Evolutionary conservation across 306 rosid genomes (phyloP), one percentile per base, ranked within the genome.

Genomic region (Lablab purpureus): DNA sequence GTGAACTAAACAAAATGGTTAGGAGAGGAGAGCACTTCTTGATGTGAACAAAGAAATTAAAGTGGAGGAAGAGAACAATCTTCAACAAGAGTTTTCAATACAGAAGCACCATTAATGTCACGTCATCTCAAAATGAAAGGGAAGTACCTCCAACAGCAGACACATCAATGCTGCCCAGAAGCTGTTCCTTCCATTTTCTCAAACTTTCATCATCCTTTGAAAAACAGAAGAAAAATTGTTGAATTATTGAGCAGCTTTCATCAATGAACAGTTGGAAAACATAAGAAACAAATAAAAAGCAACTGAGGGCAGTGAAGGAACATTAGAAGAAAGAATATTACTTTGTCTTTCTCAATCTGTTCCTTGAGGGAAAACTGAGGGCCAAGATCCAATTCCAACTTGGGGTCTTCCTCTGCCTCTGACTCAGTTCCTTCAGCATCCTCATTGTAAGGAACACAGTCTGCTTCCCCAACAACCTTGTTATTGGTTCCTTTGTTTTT

Each of bases 321-420:
- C 67, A 56, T 73, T 40, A 41, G 13, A 14, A 65, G 7, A 78
- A 51, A 28, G 45, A 62, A 17, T 8, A 68, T 28, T 80, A 94
- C 98, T 83, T 94, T 89, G 76, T 94, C 97, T 80, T 91, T 94
- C 80, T 94, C 98, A 80, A 94, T 91, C 79, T 91, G 98, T 67
- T 94, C 98, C 86, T 90, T 94, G 84, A 94, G 92, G 19, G 96
- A 90, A 75, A 84, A 65, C 43, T 81, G 93, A 87, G 98, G 98
- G n/a, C 98, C 98, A 67, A 90, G 87, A 73, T 77, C 85, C 86
- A 94, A 82, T 63, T 86, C 84, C 84, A 86, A 73, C 82, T 85
- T 81, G 32, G 83, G 52, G 10, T 85, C 91, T 22, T 86, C 90
- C 17, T 89, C 96, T 70, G 83, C 88, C 18, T 82, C 87, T 67